Base-by-base conservation (phyloP, 2,329 filamentous ascomycete species). In the Paracamarosporium sp. region DNA sequence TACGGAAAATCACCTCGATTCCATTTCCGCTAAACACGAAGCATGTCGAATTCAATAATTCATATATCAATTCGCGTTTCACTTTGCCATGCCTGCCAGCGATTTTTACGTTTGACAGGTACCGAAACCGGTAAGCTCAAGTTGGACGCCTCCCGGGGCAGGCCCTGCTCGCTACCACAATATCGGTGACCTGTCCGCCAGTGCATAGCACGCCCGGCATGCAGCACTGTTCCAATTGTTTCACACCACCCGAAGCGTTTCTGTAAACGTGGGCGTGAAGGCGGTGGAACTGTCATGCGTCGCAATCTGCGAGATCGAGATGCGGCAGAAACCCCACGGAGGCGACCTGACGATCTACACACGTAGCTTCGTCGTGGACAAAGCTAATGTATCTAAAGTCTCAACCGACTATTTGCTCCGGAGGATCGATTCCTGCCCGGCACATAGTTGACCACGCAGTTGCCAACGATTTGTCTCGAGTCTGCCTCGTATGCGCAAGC, bases 81-180 rank as follows among this genome's bases (percentile, higher is more conserved):
- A 35, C 13, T 3, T 47, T 35, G 11, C 33, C 12, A 22, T 36
- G 31, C 22, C 28, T 35, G 25, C n/a, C 17, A 44, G 3, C 44
- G 9, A 35, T 15, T n/a, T 35, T 47, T 22, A 24, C 24, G n/a
- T 38, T 38, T 50, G 46, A 50, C 46, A 50, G 31, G 27, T 27
- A 22, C 46, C 46, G 13, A 15, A 30, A 41, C 2, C 9, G 48
- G 48, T 51, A 30, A 51, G 24, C 12, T 28, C 35, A 2, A 3
- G 6, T 35, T 43, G 36, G n/a, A 11, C 9, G 27, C 30, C 45
- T 35, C 15, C 45, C 2, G 28, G 22, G 38, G 20, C 17, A 17
- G 38, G 50, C 9, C 38, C 38, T 41, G 48, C 48, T 53, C 50
- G 50, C 41, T 53, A 53, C 50, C 50, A 20, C 25, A 5, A 22